Evolutionary conservation across 1,139 yeast genomes (phyloP), one percentile per base, ranked within the genome.

Genomic region (Scheffersomyces parashehatae): DNA sequence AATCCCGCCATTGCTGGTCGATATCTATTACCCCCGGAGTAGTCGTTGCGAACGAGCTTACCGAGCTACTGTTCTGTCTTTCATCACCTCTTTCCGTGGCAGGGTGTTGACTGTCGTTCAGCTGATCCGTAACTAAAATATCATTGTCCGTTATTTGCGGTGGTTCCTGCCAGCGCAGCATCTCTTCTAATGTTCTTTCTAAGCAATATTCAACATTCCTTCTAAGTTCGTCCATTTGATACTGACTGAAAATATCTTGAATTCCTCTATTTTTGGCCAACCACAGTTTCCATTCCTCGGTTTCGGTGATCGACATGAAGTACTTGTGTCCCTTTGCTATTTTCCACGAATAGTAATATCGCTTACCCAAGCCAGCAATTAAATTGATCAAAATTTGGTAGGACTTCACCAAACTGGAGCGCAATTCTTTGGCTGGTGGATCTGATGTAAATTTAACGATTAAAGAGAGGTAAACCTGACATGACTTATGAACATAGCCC

Each of bases 401-500:
- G 9, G 34, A 34, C 15, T 29, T 28, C n/a, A 44, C 15, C 13
- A 48, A 30, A 5, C 11, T 8, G 29, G 46, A 42, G 15, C 45
- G 42, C 29, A 46, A 12, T 30, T 48, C 48, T 6, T 48, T 48
- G 8, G 42, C 48, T 3, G 40, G 40, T 30, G 41, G 35, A 15
- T 44, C 39, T 24, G 42, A 42, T 37, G 54, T 56, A 15, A 50
- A 48, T 11, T 71, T 54, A 3, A 68, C 58, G 9, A 69, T 57
- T 20, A 66, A 54, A 2, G 73, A 65, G 32, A 68, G 50, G 35
- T 60, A 51, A 6, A 68, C 53, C 46, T 68, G 73, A 45, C 67
- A 67, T 5, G 73, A 50, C 45, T 68, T 67, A 46, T 70, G 74
- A 29, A 73, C 58, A 29, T 67, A 50, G 42, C 60, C 61, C 37